Evolutionary conservation across 2,329 filamentous ascomycete genomes (phyloP), one percentile per base, ranked within the genome.

Genomic region (Beauveria sp.): DNA sequence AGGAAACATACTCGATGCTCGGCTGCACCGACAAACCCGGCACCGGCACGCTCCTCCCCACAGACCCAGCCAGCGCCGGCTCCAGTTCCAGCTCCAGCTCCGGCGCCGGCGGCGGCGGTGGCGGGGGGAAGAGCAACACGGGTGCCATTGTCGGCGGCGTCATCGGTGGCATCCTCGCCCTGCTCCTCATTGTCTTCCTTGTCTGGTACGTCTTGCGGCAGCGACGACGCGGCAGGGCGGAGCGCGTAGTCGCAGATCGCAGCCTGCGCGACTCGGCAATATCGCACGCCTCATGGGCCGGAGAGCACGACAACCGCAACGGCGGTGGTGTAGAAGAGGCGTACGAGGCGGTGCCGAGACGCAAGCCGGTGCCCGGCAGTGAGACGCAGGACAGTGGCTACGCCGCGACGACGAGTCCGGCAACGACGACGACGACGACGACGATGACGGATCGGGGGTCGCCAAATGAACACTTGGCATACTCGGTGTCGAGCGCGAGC

Each of bases 1-100:
- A 59, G 41, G 18, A 47, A 7, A 59, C 57, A 9, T 59, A 53
- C 22, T 53, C 57, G 6, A 34, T 59, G n/a, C 48, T 59, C 20
- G 57, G 16, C n/a, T 59, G 57, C 50, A 46, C 57, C 40, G 57
- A 59, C 40, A 59, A 53, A 30, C 14, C 57, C 30, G 57, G 57
- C n/a, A 54, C 41, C 6, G 57, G 37, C 12, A 59, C 57, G 7
- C 50, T 59, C 3, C 40, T 59, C 3, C 48, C 57, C 18, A 59
- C 57, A 9, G 50, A 53, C 20, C 57, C 57, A 6, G 57, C 48
- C 24, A 37, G 16, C 9, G 41, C 18, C 18, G 41, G 18, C 18
- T n/a, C 41, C 41, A 43, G 41, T 37, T 37, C 34, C 10, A 34
- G 30, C 5, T 34, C 30, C 34, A 37, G 34, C 5, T 37, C 34